A percentile compares a stretch with the other conserved stretches of the same genome.
phyloP scores from a whole-genome alignment of 2,329 filamentous ascomycete genomes.

The Botrytis cinerea region DNA sequence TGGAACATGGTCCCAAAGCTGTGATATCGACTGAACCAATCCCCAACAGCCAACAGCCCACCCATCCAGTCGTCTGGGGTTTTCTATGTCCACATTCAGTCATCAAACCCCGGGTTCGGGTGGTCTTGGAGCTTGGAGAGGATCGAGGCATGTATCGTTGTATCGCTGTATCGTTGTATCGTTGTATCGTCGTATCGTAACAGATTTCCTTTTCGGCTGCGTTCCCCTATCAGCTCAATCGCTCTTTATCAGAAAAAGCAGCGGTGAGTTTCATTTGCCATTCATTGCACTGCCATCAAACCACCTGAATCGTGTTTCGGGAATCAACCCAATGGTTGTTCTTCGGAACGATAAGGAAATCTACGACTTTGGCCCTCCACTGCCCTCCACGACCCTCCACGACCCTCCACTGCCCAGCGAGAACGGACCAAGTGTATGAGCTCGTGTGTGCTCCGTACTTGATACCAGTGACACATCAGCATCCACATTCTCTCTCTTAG shows the following conservation, averaged over 20 bases:
- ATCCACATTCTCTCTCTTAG: slow-evolving; percentile 13
- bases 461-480: slow-evolving; percentile 17
- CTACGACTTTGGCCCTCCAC: background rate
- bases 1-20: background rate
- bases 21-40: background rate
- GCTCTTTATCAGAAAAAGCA: background rate
- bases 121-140: background rate
- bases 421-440: slow-evolving; percentile 14
- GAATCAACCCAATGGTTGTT: background rate
- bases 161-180: too few relatives aligned
- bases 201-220: background rate
- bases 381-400: too few relatives aligned
- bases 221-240: background rate
- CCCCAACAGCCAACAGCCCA: background rate
- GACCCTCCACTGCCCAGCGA: background rate
- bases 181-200: background rate
- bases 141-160: background rate
- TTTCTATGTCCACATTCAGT: background rate
- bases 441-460: background rate
- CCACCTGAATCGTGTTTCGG: background rate
- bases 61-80: background rate
- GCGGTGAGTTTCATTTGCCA: slow-evolving; percentile 3
- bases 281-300: background rate
- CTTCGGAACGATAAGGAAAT: slow-evolving; percentile 7
- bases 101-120: background rate